Evolutionary conservation across 495 filamentous ascomycete species (phyloP), one percentile per base, ranked within the genome.

Genomic region (Bacidia rubella): DNA sequence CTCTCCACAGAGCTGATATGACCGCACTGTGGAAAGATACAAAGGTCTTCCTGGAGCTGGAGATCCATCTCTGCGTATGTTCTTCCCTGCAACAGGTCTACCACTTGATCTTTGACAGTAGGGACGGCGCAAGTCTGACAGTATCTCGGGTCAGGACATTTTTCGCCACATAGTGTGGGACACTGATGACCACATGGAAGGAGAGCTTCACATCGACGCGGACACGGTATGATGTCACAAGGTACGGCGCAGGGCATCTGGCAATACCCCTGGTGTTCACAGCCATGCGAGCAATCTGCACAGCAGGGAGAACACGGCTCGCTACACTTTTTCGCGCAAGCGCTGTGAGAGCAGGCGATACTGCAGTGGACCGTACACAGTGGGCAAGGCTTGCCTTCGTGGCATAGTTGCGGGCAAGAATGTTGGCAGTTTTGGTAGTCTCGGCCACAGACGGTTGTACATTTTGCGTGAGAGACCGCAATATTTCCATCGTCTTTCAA

Each of bases 101-200:
- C 45, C 15, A 53, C 17, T 32, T 22, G 25, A 12, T 57, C 51
- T 21, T 50, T 50, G 47, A 38, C 19, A 9, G 3, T 12, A 1
- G 4, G 22, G n/a, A 7, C 26, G 7, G 46, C 29, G 54, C 79
- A 83, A 0, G 60, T 44, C 51, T 79, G 78, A 55, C 83, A 85
- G 46, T 69, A 75, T 3, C 49, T 42, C 19, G 60, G 45, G 12
- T 4, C 22, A 2, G 79, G 80, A 54, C 81, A 87, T 0, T 53
- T 49, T 55, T 86, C 82, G 0, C 81, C 78, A 51, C 79, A 83
- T 15, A 83, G 55, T 2, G 71, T 73, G 0, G 82, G 82, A 53
- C 78, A 80, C 63, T 66, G 77, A 57, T 85, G 81, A 0, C 81
- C 80, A 52, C 85, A 89, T 0, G 40, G 17, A 2, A 88, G 64